Conservation (phyloP, 148 eudicot genomes). For the Vaccinium macrocarpon region DNA sequence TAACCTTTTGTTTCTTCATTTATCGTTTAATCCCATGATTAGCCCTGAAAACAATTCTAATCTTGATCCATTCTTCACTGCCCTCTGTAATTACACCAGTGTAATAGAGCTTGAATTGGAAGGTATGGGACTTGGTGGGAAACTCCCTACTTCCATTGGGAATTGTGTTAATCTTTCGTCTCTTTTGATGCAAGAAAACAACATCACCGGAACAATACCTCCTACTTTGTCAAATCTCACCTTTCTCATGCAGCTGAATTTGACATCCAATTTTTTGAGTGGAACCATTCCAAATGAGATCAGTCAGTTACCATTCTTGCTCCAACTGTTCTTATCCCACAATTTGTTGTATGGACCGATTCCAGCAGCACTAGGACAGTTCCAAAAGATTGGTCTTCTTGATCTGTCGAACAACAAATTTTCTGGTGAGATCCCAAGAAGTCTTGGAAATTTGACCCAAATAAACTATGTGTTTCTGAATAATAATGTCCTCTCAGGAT, state of each 20-base stretch:
- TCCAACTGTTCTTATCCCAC: constrained; percentile 29
- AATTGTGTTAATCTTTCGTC: not conserved
- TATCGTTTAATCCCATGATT: constrained; percentile 28
- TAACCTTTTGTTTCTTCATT: constrained; percentile 17
- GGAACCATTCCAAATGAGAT: constrained; percentile 30
- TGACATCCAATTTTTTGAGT: constrained; percentile 29
- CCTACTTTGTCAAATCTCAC: constrained; percentile 27
- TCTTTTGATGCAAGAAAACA: constrained; percentile 30
- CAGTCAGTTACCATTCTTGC: constrained; percentile 10
- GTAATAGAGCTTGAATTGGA: constrained; percentile 32
- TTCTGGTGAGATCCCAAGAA: constrained; percentile 29
- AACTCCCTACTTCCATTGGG: constrained; percentile 26
- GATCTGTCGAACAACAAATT: constrained; percentile 34
- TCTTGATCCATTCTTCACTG: constrained; percentile 36
- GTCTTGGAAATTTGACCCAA: constrained; percentile 23
- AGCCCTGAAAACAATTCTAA: constrained; percentile 36
- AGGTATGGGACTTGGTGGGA: constrained; percentile 34
- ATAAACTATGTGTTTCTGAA: constrained; percentile 31
- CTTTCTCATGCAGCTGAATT: constrained; percentile 19
- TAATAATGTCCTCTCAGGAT: constrained; percentile 36
- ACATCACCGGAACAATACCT: constrained; percentile 32
- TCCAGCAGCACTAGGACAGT: constrained; percentile 26
- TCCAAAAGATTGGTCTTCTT: constrained; percentile 25
- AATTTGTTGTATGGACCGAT: constrained; percentile 30
- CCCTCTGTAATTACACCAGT: constrained; percentile 23